A percentile compares a stretch with the other conserved stretches of the same genome.
These are phyloP conservation scores for Chaetomium globosum DNA, from an alignment of 2,329 filamentous ascomycete species.

Conservation along the genomic window DNA sequence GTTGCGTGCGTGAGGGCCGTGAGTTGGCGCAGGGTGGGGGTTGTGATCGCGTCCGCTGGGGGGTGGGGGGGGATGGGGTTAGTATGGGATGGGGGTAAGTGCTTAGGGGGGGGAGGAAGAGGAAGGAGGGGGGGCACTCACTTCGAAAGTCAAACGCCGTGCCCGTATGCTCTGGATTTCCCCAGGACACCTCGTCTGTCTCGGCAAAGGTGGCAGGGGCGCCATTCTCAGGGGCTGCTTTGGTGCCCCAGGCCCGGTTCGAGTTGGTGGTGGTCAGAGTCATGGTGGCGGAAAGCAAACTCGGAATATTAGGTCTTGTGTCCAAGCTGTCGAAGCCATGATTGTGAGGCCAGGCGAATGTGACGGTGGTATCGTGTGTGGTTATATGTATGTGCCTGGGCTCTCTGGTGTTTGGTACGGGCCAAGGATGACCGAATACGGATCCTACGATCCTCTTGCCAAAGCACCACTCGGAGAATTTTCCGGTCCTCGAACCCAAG, in stretches of 20 bases:
- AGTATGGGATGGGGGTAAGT: neutral
- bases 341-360: neutral
- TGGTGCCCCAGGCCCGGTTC: conserved; percentile 4
- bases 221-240: neutral
- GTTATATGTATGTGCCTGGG: neutral
- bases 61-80: neutral
- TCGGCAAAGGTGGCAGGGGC: neutral
- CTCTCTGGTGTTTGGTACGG: neutral
- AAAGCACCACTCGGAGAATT: neutral
- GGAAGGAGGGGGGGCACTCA: neutral
- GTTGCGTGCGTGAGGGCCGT: neutral
- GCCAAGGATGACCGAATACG: neutral
- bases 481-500: neutral
- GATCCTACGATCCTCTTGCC: neutral
- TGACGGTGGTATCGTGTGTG: neutral
- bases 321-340: neutral
- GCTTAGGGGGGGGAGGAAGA: too few relatives aligned
- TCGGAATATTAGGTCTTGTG: neutral
- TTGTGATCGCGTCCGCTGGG: neutral
- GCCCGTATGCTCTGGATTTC: neutral
- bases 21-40: neutral
- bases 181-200: neutral
- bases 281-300: neutral
- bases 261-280: neutral
- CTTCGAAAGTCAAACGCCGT: conserved; percentile 4